Base-by-base conservation (phyloP, 805 yeast genomes). In the Yarrowia osloensis region DNA sequence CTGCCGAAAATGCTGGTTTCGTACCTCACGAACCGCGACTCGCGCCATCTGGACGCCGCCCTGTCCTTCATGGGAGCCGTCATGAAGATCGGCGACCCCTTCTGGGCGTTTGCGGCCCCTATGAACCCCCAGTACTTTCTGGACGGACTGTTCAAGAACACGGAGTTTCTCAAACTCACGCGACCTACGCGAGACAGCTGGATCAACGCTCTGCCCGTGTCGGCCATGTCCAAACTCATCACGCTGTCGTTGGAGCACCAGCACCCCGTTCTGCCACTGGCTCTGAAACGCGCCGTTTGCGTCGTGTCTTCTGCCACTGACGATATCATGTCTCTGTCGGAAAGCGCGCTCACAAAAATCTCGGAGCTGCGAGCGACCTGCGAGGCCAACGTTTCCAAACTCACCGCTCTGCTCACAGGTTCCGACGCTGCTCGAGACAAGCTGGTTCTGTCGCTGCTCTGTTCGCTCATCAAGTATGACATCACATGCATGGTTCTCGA, bases 91-190 rank as follows among this genome's bases (percentile, higher is more conserved):
- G 63, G 42, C 9, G 33, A 26, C 22, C 33, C 66, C 3, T 61
- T 61, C 33, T 61, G 66, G 66, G 66, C 39, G 4, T 46, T 44
- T 46, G 42, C 44, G 3, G 29, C 52, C 2, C 66, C 66, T 12
- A 61, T 61, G 52, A 61, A 61, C 54, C 33, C 66, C 19, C 52
- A 44, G 42, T 61, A 44, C 42, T 44, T 61, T 9, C 24, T 61
- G 22, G 66, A 61, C 24, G 66, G 66, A 2, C 40, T 61, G 13
- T 61, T 44, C 33, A 44, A 33, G 9, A 61, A 61, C 42, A 11
- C 35, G 4, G 66, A 61, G 66, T 61, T 61, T 44, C 35, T 28
- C 19, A 22, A 7, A 4, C n/a, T 61, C 33, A 42, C 19, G 1
- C 33, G n/a, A 44, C 33, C 66, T n/a, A 13, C 66, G 8, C 42